Conservation (phyloP, 2,329 filamentous ascomycete genomes). For the Endoconidiophora polonica region DNA sequence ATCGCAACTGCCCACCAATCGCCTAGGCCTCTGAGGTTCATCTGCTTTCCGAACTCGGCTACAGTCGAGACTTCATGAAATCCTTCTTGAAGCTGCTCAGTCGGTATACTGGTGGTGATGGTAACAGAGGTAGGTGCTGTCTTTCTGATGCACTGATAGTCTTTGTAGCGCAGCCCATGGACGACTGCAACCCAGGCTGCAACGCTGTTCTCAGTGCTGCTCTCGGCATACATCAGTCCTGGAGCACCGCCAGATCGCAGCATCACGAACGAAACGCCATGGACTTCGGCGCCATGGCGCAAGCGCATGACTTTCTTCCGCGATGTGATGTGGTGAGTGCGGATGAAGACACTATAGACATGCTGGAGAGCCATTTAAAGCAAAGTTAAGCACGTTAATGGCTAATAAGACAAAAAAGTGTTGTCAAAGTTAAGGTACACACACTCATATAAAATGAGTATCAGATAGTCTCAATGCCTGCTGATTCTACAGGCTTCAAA, state of each 20-base stretch:
- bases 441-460: no score
- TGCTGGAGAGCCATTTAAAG: not conserved
- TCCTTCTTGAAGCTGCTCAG: conserved; percentile 15
- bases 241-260: conserved; percentile 51
- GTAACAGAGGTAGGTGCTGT: conserved; percentile 22
- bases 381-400: no score
- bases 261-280: conserved; percentile 41
- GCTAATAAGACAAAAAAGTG: not conserved
- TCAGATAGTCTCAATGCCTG: no score
- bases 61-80: conserved; percentile 45
- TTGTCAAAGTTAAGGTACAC: no score
- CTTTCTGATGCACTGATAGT: conserved; percentile 46
- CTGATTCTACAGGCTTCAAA: no score
- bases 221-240: conserved; percentile 66
- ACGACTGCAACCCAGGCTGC: conserved; percentile 48
- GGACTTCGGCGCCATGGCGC: conserved; percentile 42
- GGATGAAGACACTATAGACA: conserved; percentile 41
- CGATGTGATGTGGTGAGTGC: conserved; percentile 68
- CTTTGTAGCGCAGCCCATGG: conserved; percentile 52
- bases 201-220: conserved; percentile 33
- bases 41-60: conserved; percentile 44
- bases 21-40: conserved; percentile 42
- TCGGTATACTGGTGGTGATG: not conserved
- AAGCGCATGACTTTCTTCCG: conserved; percentile 51
- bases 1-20: conserved; percentile 54